These are phyloP conservation scores for Leishmania aethiopica DNA, from an alignment of 208 protist genomes.

Conservation along the genomic window DNA sequence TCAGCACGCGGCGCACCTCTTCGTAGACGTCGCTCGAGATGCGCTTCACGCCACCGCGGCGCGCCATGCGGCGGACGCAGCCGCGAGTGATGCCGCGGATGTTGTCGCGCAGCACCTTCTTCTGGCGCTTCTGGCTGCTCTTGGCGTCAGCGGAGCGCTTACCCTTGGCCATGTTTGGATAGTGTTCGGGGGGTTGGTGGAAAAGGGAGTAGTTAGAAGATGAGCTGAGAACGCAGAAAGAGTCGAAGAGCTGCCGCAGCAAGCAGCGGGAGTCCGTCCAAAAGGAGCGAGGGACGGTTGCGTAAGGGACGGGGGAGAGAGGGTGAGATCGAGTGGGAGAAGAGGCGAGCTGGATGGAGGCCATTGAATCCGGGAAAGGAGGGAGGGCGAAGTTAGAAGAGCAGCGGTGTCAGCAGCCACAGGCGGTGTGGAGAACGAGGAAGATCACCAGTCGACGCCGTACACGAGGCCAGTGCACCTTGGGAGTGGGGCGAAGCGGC, in stretches of 20 bases:
- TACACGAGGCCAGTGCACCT: not conserved
- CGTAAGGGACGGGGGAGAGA: not conserved
- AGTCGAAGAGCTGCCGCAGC: not conserved
- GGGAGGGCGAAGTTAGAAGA: not conserved
- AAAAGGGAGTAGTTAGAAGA: not conserved
- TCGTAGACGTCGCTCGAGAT: conserved; percentile 78
- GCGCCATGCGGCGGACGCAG: conserved; percentile 89
- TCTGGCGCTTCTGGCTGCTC: conserved; percentile 80
- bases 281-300: not conserved
- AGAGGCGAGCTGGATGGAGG: not conserved
- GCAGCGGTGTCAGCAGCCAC: not conserved
- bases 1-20: conserved; percentile 79
- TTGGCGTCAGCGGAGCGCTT: conserved; percentile 75
- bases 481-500: not conserved
- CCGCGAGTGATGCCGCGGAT: conserved; percentile 86
- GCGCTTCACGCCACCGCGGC: conserved; percentile 93
- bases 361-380: not conserved
- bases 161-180: conserved; percentile 67
- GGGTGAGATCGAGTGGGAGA: not conserved
- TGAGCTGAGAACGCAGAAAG: not conserved
- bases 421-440: not conserved
- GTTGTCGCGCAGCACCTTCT: conserved; percentile 88
- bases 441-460: too few relatives aligned
- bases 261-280: not conserved
- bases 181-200: not conserved